Base-by-base conservation (phyloP, 768 basidiomycete genomes). In the Mycena belliarum region DNA sequence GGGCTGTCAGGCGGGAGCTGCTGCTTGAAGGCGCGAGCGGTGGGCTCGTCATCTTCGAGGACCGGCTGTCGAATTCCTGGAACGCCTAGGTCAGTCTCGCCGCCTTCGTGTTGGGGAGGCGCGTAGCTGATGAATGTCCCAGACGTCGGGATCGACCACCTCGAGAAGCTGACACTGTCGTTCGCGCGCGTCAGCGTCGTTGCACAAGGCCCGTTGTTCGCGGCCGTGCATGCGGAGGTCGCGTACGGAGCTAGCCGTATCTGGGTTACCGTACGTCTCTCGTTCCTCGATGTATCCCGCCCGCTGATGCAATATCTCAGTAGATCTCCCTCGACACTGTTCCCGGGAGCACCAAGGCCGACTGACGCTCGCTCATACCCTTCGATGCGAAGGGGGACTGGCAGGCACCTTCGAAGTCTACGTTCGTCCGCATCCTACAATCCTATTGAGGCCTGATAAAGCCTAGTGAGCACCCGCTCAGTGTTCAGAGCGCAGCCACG, bases 351-450 rank as follows among this genome's bases (percentile, higher is more conserved):
- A 65, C 79, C 26, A 83, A 83, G 62, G 73, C 78, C 14, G 80
- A 86, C 65, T 89, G 93, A 3, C 81, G 91, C 10, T 87, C 90
- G 3, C 71, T 89, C 65, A 81, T 99, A 72, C 83, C 82, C 41
- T 98, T 97, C 65, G 88, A 91, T 54, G 91, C 89, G 2, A 73
- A 81, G 2, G 89, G 97, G 5, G 90, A 95, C 64, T 96, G 95
- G 95, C 91, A 85, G 86, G 24, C 95, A 97, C 66, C 96, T 79
- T 74, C 97, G 58, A 96, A 97, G 69, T 98, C 91, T 91, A 67
- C 63, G 6, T 28, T 18, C 29, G 6, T 20, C 18, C 18, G 24
- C 24, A 9, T 16, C 26, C 32, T 59, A 4, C 7, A 8, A 25
- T 47, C 20, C 33, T 12, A 9, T 40, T 24, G 28, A 11, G 37